Base-by-base conservation (phyloP, 202 grass and related monocot species). In the Zoysia matrella region DNA sequence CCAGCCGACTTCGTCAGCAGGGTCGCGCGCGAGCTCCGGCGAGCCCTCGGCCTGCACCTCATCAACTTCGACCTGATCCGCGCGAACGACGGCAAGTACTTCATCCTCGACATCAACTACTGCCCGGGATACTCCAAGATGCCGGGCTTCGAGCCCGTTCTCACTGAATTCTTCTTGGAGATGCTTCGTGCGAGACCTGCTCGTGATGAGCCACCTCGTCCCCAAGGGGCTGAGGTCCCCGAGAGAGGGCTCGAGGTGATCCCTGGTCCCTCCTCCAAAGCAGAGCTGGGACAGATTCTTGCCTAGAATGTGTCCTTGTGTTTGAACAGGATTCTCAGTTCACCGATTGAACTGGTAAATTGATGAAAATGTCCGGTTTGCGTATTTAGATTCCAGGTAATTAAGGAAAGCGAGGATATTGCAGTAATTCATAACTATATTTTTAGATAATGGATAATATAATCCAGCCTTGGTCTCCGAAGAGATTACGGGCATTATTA, bases 61-160 rank as follows among this genome's bases (percentile, higher is more conserved):
- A 87, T 97, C 83, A 97, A 97, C 71, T 97, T 97, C 67, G 94
- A 97, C 60, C 70, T 97, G 89, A 94, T 97, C 77, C 69, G 85
- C 45, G 78, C 74, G 39, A 87, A 7, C 7, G 67, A 86, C 2
- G 81, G 67, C 66, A 82, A 72, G 18, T 92, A 92, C 76, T 82
- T 94, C 60, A 52, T 97, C 73, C 88, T 97, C 4, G 94, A 97
- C 82, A 97, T 97, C 79, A 97, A 97, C 68, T 97, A 97, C 80
- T 94, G 93, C 71, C 91, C 91, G 0, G 94, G 91, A 0, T 94
- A 94, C 85, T 90, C 94, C 52, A 97, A 97, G 80, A 97, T 97
- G 94, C 87, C 89, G 1, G 79, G 74, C 2, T 97, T 94, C 11
- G 94, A 97, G 66, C 65, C 61, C 0, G 85, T 86, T 45, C 80